These are phyloP conservation scores for Fagus crenata DNA, from an alignment of 306 rosid species.

Conservation along the genomic window DNA sequence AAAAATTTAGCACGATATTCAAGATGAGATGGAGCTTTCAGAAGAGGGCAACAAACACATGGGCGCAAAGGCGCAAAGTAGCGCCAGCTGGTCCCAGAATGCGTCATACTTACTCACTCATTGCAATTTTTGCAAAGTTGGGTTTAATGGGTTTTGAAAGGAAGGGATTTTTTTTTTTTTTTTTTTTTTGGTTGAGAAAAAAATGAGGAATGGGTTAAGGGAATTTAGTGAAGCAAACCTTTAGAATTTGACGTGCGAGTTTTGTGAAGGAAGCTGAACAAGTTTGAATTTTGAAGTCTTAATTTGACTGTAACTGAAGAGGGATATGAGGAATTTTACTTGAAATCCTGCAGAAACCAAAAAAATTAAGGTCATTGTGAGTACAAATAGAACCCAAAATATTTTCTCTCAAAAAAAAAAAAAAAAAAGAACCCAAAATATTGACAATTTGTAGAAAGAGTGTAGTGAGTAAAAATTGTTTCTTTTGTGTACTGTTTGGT, in stretches of 20 bases:
- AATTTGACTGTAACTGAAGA: slow-evolving; percentile 5
- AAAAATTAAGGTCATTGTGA: not conserved
- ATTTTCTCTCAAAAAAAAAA: too few species aligned
- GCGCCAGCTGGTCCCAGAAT: slow-evolving; percentile 45
- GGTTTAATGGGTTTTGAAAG: slow-evolving; percentile 12
- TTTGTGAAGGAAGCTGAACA: not conserved
- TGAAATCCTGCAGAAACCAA: slow-evolving; percentile 13
- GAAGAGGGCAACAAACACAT: slow-evolving; percentile 14
- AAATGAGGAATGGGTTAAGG: not conserved
- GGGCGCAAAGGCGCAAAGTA: slow-evolving; percentile 29
- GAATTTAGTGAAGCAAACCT: slow-evolving; percentile 4
- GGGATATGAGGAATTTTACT: not conserved
- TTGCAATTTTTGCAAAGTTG: slow-evolving; percentile 14
- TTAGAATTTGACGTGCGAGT: not conserved
- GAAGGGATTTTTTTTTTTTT: not conserved
- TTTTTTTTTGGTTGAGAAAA: not conserved
- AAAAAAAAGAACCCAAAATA: too few species aligned
- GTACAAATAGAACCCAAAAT: slow-evolving; percentile 7
- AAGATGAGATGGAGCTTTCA: slow-evolving; percentile 16
- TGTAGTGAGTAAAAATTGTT: not conserved
- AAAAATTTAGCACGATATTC: not conserved
- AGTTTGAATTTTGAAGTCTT: not conserved
- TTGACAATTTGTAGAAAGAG: not conserved
- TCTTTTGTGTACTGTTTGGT: not conserved
- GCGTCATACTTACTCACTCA: not conserved